These are phyloP conservation scores for Microcyclospora pomicola DNA, from an alignment of 2,329 filamentous ascomycete species.

Conservation along the genomic window DNA sequence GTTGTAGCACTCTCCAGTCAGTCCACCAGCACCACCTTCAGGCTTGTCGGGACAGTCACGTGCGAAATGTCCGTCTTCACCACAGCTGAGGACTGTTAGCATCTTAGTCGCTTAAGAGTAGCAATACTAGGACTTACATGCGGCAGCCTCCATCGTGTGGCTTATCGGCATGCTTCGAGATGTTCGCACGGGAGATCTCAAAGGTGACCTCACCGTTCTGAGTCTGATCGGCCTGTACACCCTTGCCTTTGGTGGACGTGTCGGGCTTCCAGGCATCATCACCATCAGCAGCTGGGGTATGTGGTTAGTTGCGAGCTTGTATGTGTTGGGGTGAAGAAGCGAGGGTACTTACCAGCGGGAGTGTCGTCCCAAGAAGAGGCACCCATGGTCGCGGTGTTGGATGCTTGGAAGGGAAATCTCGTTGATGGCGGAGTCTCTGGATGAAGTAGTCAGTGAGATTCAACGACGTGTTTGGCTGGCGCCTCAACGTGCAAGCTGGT, in stretches of 20 bases:
- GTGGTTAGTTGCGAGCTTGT: not conserved
- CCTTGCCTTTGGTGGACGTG: conserved; percentile 2
- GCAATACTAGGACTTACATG: conserved; percentile 21
- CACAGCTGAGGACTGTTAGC: conserved; percentile 26
- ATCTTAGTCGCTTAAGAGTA: not conserved
- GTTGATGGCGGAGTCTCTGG: no score
- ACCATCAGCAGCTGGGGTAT: conserved; percentile 2
- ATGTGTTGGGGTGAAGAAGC: not conserved
- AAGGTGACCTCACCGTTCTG: conserved; percentile 2
- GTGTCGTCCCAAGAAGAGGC: conserved; percentile 14
- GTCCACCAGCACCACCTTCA: conserved; percentile 25
- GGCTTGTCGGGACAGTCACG: conserved; percentile 35
- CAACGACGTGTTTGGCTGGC: no score
- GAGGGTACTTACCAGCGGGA: conserved; percentile 7
- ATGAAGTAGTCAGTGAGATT: no score
- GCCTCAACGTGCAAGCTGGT: no score
- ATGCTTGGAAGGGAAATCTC: no score
- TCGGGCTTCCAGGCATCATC: conserved; percentile 13
- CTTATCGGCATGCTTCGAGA: conserved; percentile 17
- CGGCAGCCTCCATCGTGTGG: conserved; percentile 25
- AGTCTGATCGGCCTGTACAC: conserved; percentile 3
- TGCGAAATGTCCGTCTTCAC: conserved; percentile 31
- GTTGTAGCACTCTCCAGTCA: conserved; percentile 37
- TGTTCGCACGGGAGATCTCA: conserved; percentile 13
- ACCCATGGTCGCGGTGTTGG: conserved; percentile 4